Evolutionary conservation across 2,329 filamentous ascomycete genomes (phyloP).

Genomic region (Cercospora zeina): DNA sequence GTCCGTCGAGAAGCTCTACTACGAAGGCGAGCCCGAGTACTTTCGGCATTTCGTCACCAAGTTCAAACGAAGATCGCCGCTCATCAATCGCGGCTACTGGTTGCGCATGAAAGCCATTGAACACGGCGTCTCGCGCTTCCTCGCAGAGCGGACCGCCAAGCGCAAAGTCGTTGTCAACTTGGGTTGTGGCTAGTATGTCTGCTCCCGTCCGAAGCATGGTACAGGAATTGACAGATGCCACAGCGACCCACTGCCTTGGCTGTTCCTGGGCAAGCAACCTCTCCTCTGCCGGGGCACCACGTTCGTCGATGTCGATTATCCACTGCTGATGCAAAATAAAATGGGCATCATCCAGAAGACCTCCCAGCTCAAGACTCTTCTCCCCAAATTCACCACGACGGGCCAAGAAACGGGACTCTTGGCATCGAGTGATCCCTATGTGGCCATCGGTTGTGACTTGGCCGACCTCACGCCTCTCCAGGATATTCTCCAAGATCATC

Average conservation of each 20-base stretch:
- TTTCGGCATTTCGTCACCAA: constrained; percentile 86
- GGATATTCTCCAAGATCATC: constrained; percentile 57
- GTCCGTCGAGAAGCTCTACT: constrained; percentile 87
- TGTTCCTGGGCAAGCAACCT: constrained; percentile 69
- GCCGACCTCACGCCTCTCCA: constrained; percentile 65
- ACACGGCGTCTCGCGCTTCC: constrained; percentile 69
- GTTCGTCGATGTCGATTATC: constrained; percentile 87
- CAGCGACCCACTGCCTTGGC: constrained; percentile 86
- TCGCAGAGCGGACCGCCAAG: constrained; percentile 58
- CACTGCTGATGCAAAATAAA: constrained; percentile 75
- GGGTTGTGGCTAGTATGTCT: constrained; percentile 78
- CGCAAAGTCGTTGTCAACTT: constrained; percentile 77
- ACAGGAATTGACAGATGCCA: constrained; percentile 22
- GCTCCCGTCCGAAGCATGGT: not conserved
- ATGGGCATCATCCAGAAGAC: constrained; percentile 65
- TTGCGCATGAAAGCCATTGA: constrained; percentile 82
- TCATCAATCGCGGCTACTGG: constrained; percentile 90
- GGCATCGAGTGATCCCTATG: constrained; percentile 68
- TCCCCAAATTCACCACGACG: constrained; percentile 44
- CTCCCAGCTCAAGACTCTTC: constrained; percentile 57
- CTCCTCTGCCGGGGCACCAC: constrained; percentile 58
- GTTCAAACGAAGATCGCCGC: constrained; percentile 75
- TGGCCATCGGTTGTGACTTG: constrained; percentile 79
- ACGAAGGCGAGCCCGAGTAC: constrained; percentile 73
- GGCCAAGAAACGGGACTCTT: constrained; percentile 51